Evolutionary conservation across 2,329 filamentous ascomycete genomes (phyloP), one percentile per base, ranked within the genome.

Genomic region (Aureobasidium sp.): DNA sequence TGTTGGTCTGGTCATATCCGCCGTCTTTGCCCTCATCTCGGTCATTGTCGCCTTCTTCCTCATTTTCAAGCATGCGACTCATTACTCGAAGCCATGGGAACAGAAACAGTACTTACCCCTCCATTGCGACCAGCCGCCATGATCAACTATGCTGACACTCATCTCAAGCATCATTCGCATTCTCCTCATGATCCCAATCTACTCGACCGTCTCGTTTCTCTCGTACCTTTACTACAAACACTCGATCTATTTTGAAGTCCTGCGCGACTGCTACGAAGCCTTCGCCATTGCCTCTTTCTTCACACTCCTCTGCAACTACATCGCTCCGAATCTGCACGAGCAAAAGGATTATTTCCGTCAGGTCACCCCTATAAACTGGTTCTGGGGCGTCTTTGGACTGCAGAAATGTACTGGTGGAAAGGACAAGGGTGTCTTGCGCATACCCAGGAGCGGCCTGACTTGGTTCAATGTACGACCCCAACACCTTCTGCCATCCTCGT

Each of bases 231-330:
- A 83, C 77, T 93, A 94, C 78, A 84, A 82, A 72, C 83, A 92
- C 69, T 85, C 87, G 53, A 84, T 94, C 62, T 95, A 95, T 77
- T 94, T 88, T 72, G 82, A 90, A 70, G 86, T 94, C 59, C 78
- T 93, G 47, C 85, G 88, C 69, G 88, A 94, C 72, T 93, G 89
- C 75, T 95, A 95, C 74, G 91, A 95, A 77, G 90, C 91, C 12
- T 93, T 95, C 69, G 89, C 90, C 63, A 92, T 95, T 66, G 87
- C 89, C 34, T 89, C 88, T 66, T 96, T 95, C 79, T 95, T 95
- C 75, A 85, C 88, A 9, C 79, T 95, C 51, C 77, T 95, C 70
- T 94, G 90, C 72, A 83, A 90, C 70, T 94, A 94, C 73, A 81
- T 91, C 65, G 89, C 87, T 5, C 87, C 88, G 8, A 85, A 87